Conservation (phyloP, 257 asterid species). For the Anisodus tanguticus region DNA sequence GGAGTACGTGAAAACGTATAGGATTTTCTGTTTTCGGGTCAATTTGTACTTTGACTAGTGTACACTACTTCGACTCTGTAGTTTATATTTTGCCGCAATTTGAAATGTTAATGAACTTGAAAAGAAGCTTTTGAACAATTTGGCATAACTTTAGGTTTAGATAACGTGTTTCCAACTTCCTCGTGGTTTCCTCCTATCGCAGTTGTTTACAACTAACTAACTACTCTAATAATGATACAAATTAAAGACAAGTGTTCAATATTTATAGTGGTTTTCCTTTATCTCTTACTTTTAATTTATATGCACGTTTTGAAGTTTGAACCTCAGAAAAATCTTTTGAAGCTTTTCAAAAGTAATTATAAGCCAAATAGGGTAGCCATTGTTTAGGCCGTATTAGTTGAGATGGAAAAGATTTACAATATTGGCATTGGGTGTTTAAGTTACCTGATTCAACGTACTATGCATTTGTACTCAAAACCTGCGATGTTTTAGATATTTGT, state of each 20-base stretch:
- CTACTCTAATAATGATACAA: too few species aligned
- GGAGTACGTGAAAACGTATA: background rate
- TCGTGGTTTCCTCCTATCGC: background rate
- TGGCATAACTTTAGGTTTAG: background rate
- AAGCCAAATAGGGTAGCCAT: background rate
- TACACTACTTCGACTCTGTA: background rate
- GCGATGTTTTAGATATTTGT: too few species aligned
- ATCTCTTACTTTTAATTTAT: too few species aligned
- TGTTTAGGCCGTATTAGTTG: background rate
- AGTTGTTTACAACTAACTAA: background rate
- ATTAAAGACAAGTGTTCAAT: too few species aligned
- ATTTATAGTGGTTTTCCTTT: too few species aligned
- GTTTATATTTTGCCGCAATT: background rate
- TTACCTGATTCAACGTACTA: background rate
- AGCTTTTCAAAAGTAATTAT: background rate
- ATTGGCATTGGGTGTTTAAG: background rate
- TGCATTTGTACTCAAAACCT: background rate
- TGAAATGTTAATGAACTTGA: background rate
- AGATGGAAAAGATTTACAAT: background rate
- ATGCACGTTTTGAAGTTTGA: conserved; percentile 10
- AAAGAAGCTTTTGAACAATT: background rate
- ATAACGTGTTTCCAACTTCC: background rate
- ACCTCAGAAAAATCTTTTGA: background rate
- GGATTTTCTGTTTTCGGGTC: background rate
- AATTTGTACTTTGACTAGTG: background rate